A percentile compares a stretch with the other conserved stretches of the same genome.
phyloP scores from a whole-genome alignment of 169 alveolate genomes.

The Plasmodium vivax region DNA sequence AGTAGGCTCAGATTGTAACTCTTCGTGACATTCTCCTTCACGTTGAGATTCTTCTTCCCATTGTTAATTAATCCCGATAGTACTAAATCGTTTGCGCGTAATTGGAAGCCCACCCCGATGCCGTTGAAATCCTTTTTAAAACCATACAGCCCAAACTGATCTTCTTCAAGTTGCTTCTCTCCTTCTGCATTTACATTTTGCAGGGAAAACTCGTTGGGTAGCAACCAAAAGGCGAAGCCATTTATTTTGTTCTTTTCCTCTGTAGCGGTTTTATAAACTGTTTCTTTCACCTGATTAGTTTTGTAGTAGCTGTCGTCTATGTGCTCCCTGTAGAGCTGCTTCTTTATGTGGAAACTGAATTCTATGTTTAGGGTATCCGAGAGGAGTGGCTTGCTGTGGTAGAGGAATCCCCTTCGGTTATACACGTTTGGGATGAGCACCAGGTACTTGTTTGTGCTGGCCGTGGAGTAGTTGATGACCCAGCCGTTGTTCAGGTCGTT shows the following conservation, averaged over 20 bases:
- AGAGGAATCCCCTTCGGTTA: constrained; percentile 51
- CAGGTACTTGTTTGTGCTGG: constrained; percentile 31
- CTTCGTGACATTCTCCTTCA: neutral
- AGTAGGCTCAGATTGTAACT: neutral
- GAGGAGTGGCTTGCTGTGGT: constrained; percentile 8
- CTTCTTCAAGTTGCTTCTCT: constrained; percentile 7
- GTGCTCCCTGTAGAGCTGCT: constrained; percentile 1
- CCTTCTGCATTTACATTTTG: neutral
- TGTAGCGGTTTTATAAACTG: neutral
- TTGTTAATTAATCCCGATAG: constrained; percentile 30
- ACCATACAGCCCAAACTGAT: constrained; percentile 16
- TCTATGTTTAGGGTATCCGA: constrained; percentile 25
- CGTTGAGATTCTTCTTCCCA: neutral
- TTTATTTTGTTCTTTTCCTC: constrained; percentile 31
- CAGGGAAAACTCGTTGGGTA: constrained; percentile 7
- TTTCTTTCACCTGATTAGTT: neutral
- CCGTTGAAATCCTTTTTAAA: constrained; percentile 48
- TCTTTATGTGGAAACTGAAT: constrained; percentile 15
- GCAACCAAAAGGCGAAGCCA: constrained; percentile 62
- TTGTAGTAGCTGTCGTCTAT: constrained; percentile 38
- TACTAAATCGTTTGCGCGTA: constrained; percentile 3
- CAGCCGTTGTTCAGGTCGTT: constrained; percentile 47
- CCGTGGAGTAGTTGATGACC: constrained; percentile 27
- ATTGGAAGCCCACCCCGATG: constrained; percentile 39
- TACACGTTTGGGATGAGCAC: constrained; percentile 57